Base-by-base conservation (phyloP, 805 yeast genomes). In the Komagataella mondaviorum region DNA sequence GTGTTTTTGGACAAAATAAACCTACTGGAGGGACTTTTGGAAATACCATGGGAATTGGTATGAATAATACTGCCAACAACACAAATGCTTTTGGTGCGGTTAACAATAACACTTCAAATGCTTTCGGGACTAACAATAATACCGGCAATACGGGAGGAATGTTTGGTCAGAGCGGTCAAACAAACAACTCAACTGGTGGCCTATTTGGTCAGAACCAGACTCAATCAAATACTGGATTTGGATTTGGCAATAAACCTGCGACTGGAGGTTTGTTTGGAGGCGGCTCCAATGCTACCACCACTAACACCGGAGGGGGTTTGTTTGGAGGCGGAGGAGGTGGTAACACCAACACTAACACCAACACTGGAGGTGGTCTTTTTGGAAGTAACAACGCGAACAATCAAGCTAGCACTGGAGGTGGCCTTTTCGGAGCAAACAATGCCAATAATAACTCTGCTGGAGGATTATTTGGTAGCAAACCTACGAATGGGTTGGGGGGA, bases 1-100 rank as follows among this genome's bases (percentile, higher is more conserved):
- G 75, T 23, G 59, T 74, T 23, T 75, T 77, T 60, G 78, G 79
- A 23, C 39, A 30, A 8, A 30, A 30, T 4, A 51, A 60, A 20
- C 64, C 55, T 55, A 58, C 60, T 48, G 59, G 56, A 5, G 49
- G 56, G 24, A 57, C 39, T 6, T 30, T 44, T 48, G 53, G 56
- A 45, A 55, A 57, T 8, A 54, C 60, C 5, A 44, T 49, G n/a
- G 51, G 65, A 14, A 57, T 61, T 20, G 54, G 56, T 46, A 59
- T 58, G 8, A 64, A 64, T 6, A 66, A 71, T 6, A 50, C 63
- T 22, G 39, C 39, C 39, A 30, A 14, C 14, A 30, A 30, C 14
- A 30, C 39, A 12, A 30, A 30, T 30, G 39, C 39, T 30, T 64
- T 71, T 55, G 73, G 74, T 36, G 57, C 56, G 24, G 22, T 14